Percentiles rank a stretch among this genome's conserved stretches.
phyloP scores from a whole-genome alignment of 2,329 filamentous ascomycete genomes.

The Drechslerella coelobrocha region DNA sequence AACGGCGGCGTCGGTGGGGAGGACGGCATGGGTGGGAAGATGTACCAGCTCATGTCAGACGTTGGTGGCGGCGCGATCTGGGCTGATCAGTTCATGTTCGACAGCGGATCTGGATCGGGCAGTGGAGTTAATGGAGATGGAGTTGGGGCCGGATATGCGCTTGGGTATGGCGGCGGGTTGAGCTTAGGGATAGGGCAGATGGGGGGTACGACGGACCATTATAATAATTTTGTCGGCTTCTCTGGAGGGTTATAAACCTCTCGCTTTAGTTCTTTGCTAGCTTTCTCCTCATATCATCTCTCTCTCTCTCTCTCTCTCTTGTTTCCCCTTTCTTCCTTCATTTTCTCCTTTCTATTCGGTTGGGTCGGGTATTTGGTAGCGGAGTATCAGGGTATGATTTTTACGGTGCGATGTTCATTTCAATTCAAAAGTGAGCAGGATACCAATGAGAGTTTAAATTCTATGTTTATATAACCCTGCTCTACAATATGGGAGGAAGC shows the following conservation, averaged over 20 bases:
- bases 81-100: constrained; percentile 49
- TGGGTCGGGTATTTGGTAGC: background rate
- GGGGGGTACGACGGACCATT: constrained; percentile 22
- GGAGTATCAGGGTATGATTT: constrained; percentile 27
- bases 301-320: background rate
- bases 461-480: background rate
- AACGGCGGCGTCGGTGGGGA: constrained; percentile 22
- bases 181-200: constrained; percentile 32
- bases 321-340: constrained; percentile 4
- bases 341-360: background rate
- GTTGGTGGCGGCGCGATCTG: constrained; percentile 46
- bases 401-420: constrained; percentile 19
- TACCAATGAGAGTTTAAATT: constrained; percentile 22
- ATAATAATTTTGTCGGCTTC: constrained; percentile 49
- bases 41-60: constrained; percentile 48
- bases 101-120: background rate
- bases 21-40: constrained; percentile 46
- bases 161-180: constrained; percentile 35
- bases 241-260: constrained; percentile 28
- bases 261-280: background rate
- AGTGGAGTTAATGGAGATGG: constrained; percentile 7
- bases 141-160: constrained; percentile 12
- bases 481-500: background rate
- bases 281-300: background rate
- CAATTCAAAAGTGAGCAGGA: constrained; percentile 11